Percentiles rank a stretch among this genome's conserved stretches.
phyloP scores from a whole-genome alignment of 768 basidiomycete species.

The button mushroom (Agaricus bisporus) region DNA sequence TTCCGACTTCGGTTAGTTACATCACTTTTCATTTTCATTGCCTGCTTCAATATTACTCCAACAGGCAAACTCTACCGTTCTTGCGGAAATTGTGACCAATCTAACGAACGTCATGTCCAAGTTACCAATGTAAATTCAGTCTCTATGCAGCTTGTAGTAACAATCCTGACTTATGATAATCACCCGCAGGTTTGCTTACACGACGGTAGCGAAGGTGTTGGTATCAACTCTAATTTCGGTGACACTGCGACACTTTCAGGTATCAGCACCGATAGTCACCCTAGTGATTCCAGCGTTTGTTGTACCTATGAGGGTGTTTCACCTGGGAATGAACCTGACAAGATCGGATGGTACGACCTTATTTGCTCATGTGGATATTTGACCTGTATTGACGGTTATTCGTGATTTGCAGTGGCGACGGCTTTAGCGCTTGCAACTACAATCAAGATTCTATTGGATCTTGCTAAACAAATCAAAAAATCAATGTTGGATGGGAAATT shows the following conservation, averaged over 20 bases:
- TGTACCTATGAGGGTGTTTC: constrained; percentile 21
- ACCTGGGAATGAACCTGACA: constrained; percentile 19
- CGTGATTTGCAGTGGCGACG: constrained; percentile 14
- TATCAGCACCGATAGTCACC: constrained; percentile 21
- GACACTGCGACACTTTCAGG: constrained; percentile 21
- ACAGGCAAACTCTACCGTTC: constrained; percentile 23
- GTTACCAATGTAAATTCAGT: constrained; percentile 17
- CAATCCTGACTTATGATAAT: no score
- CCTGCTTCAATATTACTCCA: not conserved
- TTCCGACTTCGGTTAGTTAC: constrained; percentile 17
- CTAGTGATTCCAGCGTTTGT: constrained; percentile 19
- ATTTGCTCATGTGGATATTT: not conserved
- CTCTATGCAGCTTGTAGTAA: not conserved
- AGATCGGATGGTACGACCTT: constrained; percentile 22
- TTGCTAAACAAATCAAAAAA: constrained; percentile 12
- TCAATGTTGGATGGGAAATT: no score
- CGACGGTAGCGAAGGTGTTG: constrained; percentile 18
- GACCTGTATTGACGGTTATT: not conserved
- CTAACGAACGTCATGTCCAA: constrained; percentile 19
- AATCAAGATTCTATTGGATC: constrained; percentile 18
- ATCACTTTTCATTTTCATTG: not conserved
- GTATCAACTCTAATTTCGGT: constrained; percentile 24
- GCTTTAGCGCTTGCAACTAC: constrained; percentile 19
- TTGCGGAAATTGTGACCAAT: constrained; percentile 21
- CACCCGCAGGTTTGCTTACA: constrained; percentile 17